Base-by-base conservation (phyloP, 345 rosid genomes). In the Murraya paniculata region DNA sequence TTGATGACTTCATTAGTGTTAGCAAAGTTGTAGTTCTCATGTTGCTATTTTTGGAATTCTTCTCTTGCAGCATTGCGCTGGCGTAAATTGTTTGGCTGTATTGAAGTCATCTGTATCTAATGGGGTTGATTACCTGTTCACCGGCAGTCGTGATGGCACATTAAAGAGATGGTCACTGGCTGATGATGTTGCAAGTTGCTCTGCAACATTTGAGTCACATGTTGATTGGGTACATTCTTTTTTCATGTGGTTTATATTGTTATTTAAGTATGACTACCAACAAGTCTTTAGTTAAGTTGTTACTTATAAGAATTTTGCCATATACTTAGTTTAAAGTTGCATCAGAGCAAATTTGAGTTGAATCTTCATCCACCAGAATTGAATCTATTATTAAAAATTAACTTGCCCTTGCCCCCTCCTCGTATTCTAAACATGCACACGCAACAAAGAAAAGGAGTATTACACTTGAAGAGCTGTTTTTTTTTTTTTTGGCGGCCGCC, bases 101-200 rank as follows among this genome's bases (percentile, higher is more conserved):
- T 86, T 82, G 81, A 93, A 88, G 78, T 80, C 98, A 38, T 82
- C 90, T 73, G 85, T 73, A 72, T 83, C 92, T 74, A 83, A 85
- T 81, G 91, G 86, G 68, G 58, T 76, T 55, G 84, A 88, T 79
- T 86, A 84, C 87, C 92, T 97, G 59, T 97, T 90, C 85, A 93
- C 98, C 14, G 99, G 99, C 78, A 97, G 99, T 81, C 99, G 99
- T 79, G 99, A 97, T 87, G 98, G 99, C 65, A 97, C 94, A 9
- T 83, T 97, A 82, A 97, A 94, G 92, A 90, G 98, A 85, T 97
- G 99, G 99, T 78, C 85, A 31, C 82, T 97, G 82, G 89, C 83
- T 9, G 96, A 90, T 64, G 91, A 88, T 82, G 68, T 91, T 19
- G 86, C 96, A 41, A 84, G 89, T 62, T 91, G 97, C 85, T 90